Conservation (phyloP, 2,329 filamentous ascomycete species). For the Colletotrichum echinochloae region DNA sequence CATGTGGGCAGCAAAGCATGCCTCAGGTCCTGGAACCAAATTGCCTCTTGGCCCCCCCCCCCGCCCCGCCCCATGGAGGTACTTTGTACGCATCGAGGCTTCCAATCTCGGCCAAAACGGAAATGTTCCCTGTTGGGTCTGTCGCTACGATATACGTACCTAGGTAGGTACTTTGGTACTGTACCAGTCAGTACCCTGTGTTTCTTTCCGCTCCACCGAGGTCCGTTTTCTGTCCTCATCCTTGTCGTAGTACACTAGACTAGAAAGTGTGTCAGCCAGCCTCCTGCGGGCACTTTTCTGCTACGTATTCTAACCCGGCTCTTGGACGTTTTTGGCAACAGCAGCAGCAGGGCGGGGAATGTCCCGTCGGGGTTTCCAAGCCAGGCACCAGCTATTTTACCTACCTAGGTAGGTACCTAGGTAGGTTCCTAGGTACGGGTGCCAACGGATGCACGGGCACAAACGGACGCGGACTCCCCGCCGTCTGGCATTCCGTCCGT, state of each 20-base stretch:
- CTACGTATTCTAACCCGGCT: constrained; percentile 18
- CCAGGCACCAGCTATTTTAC: no score
- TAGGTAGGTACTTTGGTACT: no score
- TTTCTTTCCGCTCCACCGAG: no score
- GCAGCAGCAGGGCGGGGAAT: neutral
- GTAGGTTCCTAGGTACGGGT: neutral
- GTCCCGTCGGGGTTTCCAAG: neutral
- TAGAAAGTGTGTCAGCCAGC: no score
- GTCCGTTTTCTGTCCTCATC: no score
- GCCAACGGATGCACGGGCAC: neutral
- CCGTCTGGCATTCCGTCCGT: constrained; percentile 25
- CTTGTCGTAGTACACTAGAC: no score
- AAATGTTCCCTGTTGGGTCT: constrained; percentile 28
- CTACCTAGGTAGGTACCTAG: no score
- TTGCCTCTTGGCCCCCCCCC: constrained; percentile 4
- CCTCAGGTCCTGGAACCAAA: neutral
- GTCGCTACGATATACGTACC: no score
- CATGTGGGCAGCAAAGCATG: constrained; percentile 29
- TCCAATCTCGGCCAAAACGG: constrained; percentile 13
- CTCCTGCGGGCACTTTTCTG: neutral
- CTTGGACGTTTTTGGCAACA: constrained; percentile 17
- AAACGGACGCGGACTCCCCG: neutral
- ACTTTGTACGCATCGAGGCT: no score
- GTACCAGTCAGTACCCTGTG: no score
- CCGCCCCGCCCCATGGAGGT: no score